phyloP scores from a whole-genome alignment of 176 grass and related monocot species.

The Tuctoria greenei region DNA sequence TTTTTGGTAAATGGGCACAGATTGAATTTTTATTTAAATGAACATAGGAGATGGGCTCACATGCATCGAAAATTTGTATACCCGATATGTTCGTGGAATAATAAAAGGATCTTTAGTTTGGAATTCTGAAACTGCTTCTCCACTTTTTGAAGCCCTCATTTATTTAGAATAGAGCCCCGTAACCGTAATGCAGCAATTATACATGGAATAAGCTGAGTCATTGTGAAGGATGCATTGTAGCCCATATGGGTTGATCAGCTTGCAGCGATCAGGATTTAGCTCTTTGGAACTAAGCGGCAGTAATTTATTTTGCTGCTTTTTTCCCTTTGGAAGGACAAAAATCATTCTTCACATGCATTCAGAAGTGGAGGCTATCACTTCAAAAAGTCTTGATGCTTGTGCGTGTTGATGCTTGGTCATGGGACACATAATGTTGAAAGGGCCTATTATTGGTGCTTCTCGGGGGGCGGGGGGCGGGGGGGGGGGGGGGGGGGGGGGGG shows the following conservation, averaged over 20 bases:
- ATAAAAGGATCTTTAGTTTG: background rate
- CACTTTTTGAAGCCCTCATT: background rate
- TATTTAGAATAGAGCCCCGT: background rate
- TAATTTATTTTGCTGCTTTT: constrained; percentile 8
- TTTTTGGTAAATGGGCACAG: background rate
- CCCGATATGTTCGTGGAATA: background rate
- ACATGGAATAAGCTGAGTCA: too few relatives aligned
- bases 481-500: background rate
- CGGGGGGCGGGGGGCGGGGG: background rate
- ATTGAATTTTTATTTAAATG: background rate
- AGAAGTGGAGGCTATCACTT: constrained; percentile 34
- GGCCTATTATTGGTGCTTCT: constrained; percentile 22
- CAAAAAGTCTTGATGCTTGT: background rate
- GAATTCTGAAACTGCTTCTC: background rate
- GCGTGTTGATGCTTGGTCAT: constrained; percentile 25
- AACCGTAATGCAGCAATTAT: background rate
- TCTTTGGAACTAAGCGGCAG: background rate
- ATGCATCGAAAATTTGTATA: background rate
- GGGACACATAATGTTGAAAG: constrained; percentile 35
- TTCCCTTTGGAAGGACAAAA: constrained; percentile 15
- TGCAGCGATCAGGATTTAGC: background rate
- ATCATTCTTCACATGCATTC: constrained; percentile 12
- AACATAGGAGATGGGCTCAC: background rate
- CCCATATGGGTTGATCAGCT: background rate
- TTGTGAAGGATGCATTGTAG: background rate